Conservation (phyloP, 345 rosid genomes). For the Citropsis articulata region DNA sequence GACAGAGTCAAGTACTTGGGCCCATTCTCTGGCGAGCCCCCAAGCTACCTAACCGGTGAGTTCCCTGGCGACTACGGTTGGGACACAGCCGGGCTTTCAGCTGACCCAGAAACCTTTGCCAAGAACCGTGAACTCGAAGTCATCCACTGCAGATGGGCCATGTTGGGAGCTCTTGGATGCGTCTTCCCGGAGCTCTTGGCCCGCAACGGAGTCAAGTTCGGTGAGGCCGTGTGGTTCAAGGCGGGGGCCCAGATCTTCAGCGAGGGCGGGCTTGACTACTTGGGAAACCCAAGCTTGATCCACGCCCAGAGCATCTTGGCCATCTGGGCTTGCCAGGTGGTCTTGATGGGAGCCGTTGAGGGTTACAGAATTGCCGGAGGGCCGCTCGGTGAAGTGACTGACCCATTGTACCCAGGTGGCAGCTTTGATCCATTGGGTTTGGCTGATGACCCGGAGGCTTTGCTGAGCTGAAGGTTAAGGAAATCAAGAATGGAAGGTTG, state of each 20-base stretch:
- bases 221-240: constrained; percentile 86
- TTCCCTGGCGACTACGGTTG: constrained; percentile 76
- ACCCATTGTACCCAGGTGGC: constrained; percentile 76
- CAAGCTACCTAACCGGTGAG: constrained; percentile 74
- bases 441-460: constrained; percentile 84
- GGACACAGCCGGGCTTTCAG: constrained; percentile 84
- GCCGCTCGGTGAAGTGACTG: constrained; percentile 65
- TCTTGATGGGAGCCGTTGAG: constrained; percentile 75
- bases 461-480: constrained; percentile 81
- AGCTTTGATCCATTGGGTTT: constrained; percentile 85
- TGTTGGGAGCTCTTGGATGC: constrained; percentile 79
- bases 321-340: constrained; percentile 69
- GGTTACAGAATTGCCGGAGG: constrained; percentile 74
- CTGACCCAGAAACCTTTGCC: constrained; percentile 89
- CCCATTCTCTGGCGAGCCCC: constrained; percentile 61
- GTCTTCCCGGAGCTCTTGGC: constrained; percentile 80
- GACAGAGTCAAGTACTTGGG: constrained; percentile 85
- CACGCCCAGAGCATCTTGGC: constrained; percentile 82
- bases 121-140: constrained; percentile 88
- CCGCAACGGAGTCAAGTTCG: constrained; percentile 71
- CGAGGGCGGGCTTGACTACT: constrained; percentile 78
- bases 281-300: constrained; percentile 79
- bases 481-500: constrained; percentile 75
- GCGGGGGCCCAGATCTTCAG: constrained; percentile 83
- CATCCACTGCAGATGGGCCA: constrained; percentile 80